Evolutionary conservation across 2,329 filamentous ascomycete species (phyloP).

Genomic region (Arthrobotrys entomopaga): DNA sequence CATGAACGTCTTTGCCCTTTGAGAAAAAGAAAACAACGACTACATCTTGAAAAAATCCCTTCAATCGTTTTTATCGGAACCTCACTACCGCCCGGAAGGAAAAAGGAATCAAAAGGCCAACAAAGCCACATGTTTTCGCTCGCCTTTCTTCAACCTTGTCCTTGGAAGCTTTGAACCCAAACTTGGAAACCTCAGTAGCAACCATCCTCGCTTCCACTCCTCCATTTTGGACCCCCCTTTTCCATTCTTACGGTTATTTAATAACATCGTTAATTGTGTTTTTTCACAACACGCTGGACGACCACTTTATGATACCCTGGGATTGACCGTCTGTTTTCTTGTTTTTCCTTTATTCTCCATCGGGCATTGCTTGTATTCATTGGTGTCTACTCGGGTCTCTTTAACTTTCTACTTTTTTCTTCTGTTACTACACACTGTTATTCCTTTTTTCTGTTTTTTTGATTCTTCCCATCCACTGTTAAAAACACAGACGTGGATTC

Average conservation of each 20-base stretch:
- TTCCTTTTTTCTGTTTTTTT: constrained; percentile 11
- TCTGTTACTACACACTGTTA: constrained; percentile 10
- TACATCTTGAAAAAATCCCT: constrained; percentile 37
- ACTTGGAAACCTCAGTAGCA: background rate
- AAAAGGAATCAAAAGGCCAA: constrained; percentile 9
- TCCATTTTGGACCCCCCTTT: constrained; percentile 16
- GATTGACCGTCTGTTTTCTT: constrained; percentile 45
- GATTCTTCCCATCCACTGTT: constrained; percentile 7
- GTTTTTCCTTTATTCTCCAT: constrained; percentile 5
- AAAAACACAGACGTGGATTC: constrained; percentile 19
- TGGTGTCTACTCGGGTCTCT: constrained; percentile 9
- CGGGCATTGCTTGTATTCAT: constrained; percentile 39
- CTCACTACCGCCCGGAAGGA: constrained; percentile 9
- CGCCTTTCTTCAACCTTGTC: background rate
- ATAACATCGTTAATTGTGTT: constrained; percentile 37
- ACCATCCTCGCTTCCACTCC: background rate
- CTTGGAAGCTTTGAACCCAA: background rate
- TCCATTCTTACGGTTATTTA: background rate
- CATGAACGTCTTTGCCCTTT: constrained; percentile 29
- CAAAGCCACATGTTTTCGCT: constrained; percentile 24
- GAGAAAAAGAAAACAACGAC: constrained; percentile 29
- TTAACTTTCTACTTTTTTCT: constrained; percentile 17
- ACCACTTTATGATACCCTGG: constrained; percentile 49
- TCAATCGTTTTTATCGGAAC: constrained; percentile 40
- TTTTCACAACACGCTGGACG: constrained; percentile 21